Base-by-base conservation (phyloP, 2,329 filamentous ascomycete genomes). In the Diaporthe australafricana region DNA sequence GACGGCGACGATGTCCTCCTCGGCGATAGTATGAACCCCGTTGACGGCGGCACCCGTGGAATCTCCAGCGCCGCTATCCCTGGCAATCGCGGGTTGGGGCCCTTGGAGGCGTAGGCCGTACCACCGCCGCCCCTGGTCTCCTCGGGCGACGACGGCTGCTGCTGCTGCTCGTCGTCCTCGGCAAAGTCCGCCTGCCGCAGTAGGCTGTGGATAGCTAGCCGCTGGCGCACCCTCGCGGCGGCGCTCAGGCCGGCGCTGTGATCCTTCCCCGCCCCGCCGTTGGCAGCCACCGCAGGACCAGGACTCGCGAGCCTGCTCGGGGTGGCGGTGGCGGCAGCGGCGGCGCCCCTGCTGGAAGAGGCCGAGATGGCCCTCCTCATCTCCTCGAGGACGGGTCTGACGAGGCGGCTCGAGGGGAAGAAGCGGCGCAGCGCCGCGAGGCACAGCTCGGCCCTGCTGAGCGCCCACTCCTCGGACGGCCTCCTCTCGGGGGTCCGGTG, bases 151-250 rank as follows among this genome's bases (percentile, higher is more conserved):
- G 60, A 20, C 0, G n/a, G 53, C 4, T 77, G 53, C 8, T 77
- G 14, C 0, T 16, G 53, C 4, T 77, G 53, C 8, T 77, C 78
- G 2, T 77, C 77, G 4, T 73, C 75, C 20, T 78, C 76, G 20
- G 73, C 68, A 57, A 80, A 80, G 11, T 75, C 74, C 3, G 77
- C 77, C 66, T 77, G 75, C 9, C 77, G 70, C 11, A 80, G 70
- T 1, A 80, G 73, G 48, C 79, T 80, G 55, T 80, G 79, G 2
- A 80, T 76, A 1, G 78, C 77, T 35, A 80, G 66, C 22, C 76
- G 66, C 65, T 78, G 75, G 45, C 77, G 69, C 4, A 74, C 74
- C 22, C 74, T 74, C 9, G 76, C 77, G 5, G 75, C 77, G 17
- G 74, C 69, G 12, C 76, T 76, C 1, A 78, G 71, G 9, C 70